Evolutionary conservation across 371 early-diverging fungal species (phyloP).

Genomic region (Mortierella sp.): DNA sequence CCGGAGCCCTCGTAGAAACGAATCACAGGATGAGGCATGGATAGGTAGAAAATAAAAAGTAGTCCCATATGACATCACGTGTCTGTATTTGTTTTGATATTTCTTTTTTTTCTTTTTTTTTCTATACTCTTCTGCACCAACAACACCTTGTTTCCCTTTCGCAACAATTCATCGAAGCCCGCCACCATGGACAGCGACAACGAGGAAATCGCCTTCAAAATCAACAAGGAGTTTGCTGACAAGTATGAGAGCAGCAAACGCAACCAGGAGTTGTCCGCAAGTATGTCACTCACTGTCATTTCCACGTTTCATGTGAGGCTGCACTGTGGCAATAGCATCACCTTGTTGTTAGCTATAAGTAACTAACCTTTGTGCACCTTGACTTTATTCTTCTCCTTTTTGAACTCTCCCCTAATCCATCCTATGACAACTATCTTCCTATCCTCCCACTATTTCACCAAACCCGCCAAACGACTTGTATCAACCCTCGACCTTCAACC

Average conservation of each 20-base stretch:
- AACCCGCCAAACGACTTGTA: neutral
- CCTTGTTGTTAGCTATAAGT: neutral
- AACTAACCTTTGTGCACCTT: neutral
- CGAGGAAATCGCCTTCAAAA: constrained; percentile 52
- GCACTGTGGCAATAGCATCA: neutral
- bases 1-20: constrained; percentile 17
- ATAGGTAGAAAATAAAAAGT: constrained; percentile 2
- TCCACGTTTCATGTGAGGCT: neutral
- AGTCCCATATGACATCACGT: constrained; percentile 19
- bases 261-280: constrained; percentile 72
- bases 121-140: neutral
- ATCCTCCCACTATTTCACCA: neutral
- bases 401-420: neutral
- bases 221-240: constrained; percentile 75
- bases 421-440: no score
- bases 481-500: neutral
- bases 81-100: constrained; percentile 3
- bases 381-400: neutral
- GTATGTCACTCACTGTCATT: constrained; percentile 57
- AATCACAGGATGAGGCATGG: neutral
- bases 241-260: constrained; percentile 73
- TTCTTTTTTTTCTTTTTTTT: constrained; percentile 25
- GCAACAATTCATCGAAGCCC: neutral
- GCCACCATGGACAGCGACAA: constrained; percentile 41
- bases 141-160: neutral